phyloP scores from a whole-genome alignment of 2,329 filamentous ascomycete species.

The Diplodia intermedia region DNA sequence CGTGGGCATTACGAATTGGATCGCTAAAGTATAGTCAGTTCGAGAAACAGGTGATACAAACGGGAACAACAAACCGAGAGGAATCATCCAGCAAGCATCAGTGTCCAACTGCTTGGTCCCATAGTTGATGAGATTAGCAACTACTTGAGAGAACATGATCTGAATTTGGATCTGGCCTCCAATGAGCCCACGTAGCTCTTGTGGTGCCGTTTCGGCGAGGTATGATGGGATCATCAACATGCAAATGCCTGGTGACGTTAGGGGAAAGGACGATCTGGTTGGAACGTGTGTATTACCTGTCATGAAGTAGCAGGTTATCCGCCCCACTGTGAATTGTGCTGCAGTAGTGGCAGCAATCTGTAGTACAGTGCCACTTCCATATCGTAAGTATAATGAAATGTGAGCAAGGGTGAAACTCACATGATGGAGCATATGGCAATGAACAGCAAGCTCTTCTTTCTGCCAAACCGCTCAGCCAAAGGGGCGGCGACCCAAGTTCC shows the following conservation, averaged over 20 bases:
- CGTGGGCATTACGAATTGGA: constrained; percentile 25
- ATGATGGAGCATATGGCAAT: constrained; percentile 26
- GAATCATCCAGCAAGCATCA: constrained; percentile 29
- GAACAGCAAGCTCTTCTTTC: constrained; percentile 25
- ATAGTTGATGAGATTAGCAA: constrained; percentile 27
- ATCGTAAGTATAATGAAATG: not conserved
- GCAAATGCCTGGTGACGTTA: constrained; percentile 13
- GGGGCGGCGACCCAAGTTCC: constrained; percentile 27
- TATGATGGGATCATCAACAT: constrained; percentile 30
- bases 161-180: constrained; percentile 29
- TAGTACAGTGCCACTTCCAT: constrained; percentile 12
- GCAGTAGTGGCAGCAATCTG: constrained; percentile 24
- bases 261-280: not conserved
- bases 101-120: constrained; percentile 26
- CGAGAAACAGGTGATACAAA: not conserved
- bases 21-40: not conserved
- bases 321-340: constrained; percentile 23
- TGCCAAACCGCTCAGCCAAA: constrained; percentile 27
- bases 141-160: constrained; percentile 28
- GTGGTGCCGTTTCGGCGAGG: constrained; percentile 26
- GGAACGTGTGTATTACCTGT: not conserved
- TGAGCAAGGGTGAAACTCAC: not conserved
- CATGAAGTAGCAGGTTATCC: constrained; percentile 28
- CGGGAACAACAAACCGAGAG: not conserved
- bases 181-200: constrained; percentile 23